phyloP scores from a whole-genome alignment of 441 rosid species.

The Pelargonium myrrhifolium region DNA sequence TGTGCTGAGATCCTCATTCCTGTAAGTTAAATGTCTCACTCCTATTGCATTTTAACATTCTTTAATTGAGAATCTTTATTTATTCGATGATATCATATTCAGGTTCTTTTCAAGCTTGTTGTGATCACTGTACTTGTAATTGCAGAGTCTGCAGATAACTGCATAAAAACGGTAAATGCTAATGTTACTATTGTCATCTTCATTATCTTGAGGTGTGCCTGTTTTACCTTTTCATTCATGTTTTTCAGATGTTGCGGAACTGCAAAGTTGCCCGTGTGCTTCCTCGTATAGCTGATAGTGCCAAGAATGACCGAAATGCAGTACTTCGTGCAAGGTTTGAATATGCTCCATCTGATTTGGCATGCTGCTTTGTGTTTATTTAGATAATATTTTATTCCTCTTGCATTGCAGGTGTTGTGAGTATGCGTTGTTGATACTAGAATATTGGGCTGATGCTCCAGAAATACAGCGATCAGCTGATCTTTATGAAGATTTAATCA shows the following conservation, averaged over 20 bases:
- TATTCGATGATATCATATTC: constrained; percentile 40
- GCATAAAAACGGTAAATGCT: constrained; percentile 79
- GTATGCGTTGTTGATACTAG: constrained; percentile 81
- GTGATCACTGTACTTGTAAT: constrained; percentile 99
- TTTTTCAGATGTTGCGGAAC: constrained; percentile 77
- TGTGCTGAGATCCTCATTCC: constrained; percentile 94
- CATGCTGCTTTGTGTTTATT: constrained; percentile 18
- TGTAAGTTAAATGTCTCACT: constrained; percentile 37
- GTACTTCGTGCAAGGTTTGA: constrained; percentile 86
- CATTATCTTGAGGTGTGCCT: constrained; percentile 9
- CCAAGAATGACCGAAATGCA: constrained; percentile 88
- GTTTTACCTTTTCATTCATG: constrained; percentile 15
- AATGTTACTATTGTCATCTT: constrained; percentile 11
- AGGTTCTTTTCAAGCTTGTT: constrained; percentile 99
- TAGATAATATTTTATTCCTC: constrained; percentile 13
- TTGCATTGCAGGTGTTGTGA: constrained; percentile 74
- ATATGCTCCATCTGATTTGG: constrained; percentile 13
- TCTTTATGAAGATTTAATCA: constrained; percentile 81
- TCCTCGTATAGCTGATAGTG: constrained; percentile 85
- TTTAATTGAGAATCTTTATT: constrained; percentile 16
- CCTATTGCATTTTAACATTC: constrained; percentile 16
- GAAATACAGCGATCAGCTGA: constrained; percentile 90
- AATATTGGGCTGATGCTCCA: constrained; percentile 95
- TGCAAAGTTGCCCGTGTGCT: constrained; percentile 91
- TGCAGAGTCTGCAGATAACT: constrained; percentile 98